Evolutionary conservation across 192 early-diverging fungal genomes (phyloP).

Genomic region (Glomus cerebriforme): DNA sequence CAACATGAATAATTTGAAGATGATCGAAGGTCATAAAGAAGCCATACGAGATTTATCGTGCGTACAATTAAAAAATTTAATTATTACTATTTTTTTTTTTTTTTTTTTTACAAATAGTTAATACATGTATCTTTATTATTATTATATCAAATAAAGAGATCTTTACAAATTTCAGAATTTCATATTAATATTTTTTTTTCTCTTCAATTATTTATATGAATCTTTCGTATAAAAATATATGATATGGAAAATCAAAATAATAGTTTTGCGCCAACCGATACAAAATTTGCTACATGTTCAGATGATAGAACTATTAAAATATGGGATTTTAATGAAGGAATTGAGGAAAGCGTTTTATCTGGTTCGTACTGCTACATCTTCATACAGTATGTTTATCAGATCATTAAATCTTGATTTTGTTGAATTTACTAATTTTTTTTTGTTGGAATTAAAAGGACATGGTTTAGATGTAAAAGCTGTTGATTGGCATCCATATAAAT

Average conservation of each 20-base stretch:
- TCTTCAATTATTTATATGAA: neutral
- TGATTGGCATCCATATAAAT: conserved; percentile 96
- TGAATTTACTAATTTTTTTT: neutral
- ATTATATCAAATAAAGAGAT: neutral
- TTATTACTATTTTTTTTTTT: neutral
- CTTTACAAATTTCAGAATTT: neutral
- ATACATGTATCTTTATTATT: neutral
- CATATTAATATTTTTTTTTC: neutral
- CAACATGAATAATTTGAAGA: conserved; percentile 92
- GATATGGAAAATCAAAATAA: neutral
- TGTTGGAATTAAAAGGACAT: conserved; percentile 64
- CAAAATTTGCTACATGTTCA: conserved; percentile 92
- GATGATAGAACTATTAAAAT: conserved; percentile 96
- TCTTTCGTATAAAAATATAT: neutral
- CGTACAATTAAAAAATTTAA: conserved; percentile 23
- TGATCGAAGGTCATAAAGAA: conserved; percentile 85
- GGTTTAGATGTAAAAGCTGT: conserved; percentile 97
- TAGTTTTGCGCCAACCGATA: conserved; percentile 90
- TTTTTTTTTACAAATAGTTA: neutral
- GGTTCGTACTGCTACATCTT: conserved; percentile 35
- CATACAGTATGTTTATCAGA: too few species aligned
- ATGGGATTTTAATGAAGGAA: conserved; percentile 89
- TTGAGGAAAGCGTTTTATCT: conserved; percentile 76
- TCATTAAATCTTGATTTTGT: neutral
- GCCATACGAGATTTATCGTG: conserved; percentile 85